Base-by-base conservation (phyloP, 192 early-diverging fungal species). In the Podila clonocystis region DNA sequence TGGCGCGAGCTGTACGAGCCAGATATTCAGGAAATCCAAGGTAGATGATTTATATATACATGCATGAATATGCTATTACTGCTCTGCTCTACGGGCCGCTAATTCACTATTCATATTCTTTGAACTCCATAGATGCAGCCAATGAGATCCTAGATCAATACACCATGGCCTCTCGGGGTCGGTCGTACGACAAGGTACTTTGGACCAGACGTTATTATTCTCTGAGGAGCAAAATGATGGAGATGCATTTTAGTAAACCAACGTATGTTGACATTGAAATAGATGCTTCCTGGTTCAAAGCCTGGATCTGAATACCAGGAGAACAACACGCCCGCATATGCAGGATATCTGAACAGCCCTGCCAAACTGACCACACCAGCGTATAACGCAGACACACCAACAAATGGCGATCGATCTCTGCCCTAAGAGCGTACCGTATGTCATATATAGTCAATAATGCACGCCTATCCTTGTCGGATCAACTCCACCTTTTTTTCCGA, bases 221-320 rank as follows among this genome's bases (percentile, higher is more conserved):
- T 52, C 9, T 52, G 63, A 7, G 28, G 17, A 29, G 45, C 17
- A 63, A 22, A 63, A 9, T 34, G 36, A 12, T 45, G 13, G 41
- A 15, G 41, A 45, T 45, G 41, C 15, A 4, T 36, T 45, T 45
- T 45, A 45, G 13, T 45, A 45, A 45, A 45, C 41, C 9, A 12
- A 4, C 2, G 41, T 15, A 45, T 45, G 41, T 45, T 45, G 41
- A 45, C 17, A 2, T 45, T 4, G 41, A 45, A 12, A 45, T 41
- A 80, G 77, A 80, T 80, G 48, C 60, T 63, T 0, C 77, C 77
- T 63, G 77, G 77, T 22, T 80, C 77, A 52, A 80, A 80, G 41
- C 77, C 77, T 4, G 77, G 77, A 38, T 68, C 65, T 8, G 77
- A 80, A 26, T 80, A 80, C 45, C 77, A 80, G 48, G 77, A 80